These are phyloP conservation scores for Pythium pyrilobum DNA, from an alignment of 352 stramenopile genomes.

Conservation along the genomic window DNA sequence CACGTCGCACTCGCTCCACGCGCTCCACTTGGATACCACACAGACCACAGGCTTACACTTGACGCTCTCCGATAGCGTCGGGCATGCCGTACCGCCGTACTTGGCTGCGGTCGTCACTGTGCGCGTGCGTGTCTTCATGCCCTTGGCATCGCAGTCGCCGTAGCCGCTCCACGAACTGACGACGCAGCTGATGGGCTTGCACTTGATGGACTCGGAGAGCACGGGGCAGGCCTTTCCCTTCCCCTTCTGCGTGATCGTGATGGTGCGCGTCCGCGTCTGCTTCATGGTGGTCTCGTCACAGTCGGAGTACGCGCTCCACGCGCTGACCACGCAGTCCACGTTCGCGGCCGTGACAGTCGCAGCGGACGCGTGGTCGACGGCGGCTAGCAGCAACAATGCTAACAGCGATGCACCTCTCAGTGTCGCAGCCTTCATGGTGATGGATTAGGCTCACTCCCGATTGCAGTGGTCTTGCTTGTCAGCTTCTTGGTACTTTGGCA, in stretches of 20 bases:
- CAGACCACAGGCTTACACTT: slow-evolving; percentile 45
- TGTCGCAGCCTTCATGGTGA: no score
- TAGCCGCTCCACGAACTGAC: slow-evolving; percentile 46
- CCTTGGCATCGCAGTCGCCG: slow-evolving; percentile 22
- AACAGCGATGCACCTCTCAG: not conserved
- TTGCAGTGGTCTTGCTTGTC: no score
- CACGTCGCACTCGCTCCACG: slow-evolving; percentile 37
- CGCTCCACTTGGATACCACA: slow-evolving; percentile 35
- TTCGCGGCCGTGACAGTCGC: slow-evolving; percentile 14
- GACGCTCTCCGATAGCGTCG: slow-evolving; percentile 27
- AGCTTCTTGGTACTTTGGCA: no score
- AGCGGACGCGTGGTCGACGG: not conserved
- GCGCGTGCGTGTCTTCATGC: slow-evolving; percentile 35
- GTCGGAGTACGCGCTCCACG: slow-evolving; percentile 37
- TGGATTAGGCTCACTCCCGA: no score
- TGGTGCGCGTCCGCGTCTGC: slow-evolving; percentile 34
- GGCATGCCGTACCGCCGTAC: slow-evolving; percentile 39
- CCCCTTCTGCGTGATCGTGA: slow-evolving; percentile 24
- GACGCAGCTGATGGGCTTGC: slow-evolving; percentile 47
- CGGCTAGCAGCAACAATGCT: not conserved
- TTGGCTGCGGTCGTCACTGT: slow-evolving; percentile 24
- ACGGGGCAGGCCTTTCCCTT: slow-evolving; percentile 32
- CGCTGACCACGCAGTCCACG: slow-evolving; percentile 43
- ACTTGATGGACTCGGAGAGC: slow-evolving; percentile 44
- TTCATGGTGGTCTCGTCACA: slow-evolving; percentile 30